These are phyloP conservation scores for Oleoguttula mirabilis DNA, from an alignment of 495 filamentous ascomycete genomes.

Conservation along the genomic window DNA sequence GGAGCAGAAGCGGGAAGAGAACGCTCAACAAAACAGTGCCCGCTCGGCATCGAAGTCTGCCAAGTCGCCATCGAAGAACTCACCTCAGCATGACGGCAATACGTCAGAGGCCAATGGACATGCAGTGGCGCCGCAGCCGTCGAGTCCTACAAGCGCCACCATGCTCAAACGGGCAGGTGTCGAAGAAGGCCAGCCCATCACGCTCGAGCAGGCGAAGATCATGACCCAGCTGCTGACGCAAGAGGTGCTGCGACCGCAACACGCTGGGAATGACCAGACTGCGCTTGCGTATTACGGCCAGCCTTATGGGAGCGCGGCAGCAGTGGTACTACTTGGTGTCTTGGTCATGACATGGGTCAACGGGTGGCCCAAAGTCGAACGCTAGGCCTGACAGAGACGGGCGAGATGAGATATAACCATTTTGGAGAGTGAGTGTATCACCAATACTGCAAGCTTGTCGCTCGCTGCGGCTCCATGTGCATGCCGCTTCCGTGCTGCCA, in stretches of 20 bases:
- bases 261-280: conserved; percentile 11
- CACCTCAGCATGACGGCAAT: conserved; percentile 1
- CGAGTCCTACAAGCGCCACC: conserved; percentile 12
- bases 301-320: conserved; percentile 78
- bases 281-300: conserved; percentile 46
- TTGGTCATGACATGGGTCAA: conserved; percentile 93
- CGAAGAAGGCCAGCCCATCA: conserved; percentile 26
- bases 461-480: too few relatives aligned
- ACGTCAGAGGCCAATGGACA: conserved; percentile 10
- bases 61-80: conserved; percentile 3
- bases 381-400: too few relatives aligned
- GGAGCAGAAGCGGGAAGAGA: conserved; percentile 59
- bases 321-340: conserved; percentile 80
- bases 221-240: conserved; percentile 33
- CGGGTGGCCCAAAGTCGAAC: conserved; percentile 62
- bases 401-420: conserved; percentile 1
- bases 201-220: conserved; percentile 28
- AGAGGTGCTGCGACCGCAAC: conserved; percentile 31
- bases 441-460: too few relatives aligned
- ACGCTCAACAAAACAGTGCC: conserved; percentile 33
- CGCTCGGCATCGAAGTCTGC: neutral
- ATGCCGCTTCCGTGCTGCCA: too few relatives aligned
- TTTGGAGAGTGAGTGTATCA: too few relatives aligned
- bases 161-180: conserved; percentile 23
- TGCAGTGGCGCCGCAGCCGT: conserved; percentile 3